phyloP scores from a whole-genome alignment of 768 basidiomycete genomes.

The Hydnum rufescens region DNA sequence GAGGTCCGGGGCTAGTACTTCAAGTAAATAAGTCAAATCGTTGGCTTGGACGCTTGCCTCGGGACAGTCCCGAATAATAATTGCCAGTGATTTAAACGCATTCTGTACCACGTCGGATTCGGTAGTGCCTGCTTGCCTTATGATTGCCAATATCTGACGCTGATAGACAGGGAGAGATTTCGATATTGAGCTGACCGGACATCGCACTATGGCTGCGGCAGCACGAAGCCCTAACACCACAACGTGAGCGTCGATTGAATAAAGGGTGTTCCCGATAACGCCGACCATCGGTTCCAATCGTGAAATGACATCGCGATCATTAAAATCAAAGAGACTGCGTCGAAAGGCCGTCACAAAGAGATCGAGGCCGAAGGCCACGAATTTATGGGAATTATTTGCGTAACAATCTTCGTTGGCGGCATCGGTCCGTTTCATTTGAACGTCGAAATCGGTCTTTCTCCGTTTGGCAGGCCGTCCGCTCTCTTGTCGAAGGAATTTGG shows the following conservation, averaged over 20 bases:
- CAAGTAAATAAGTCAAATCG: slow-evolving; percentile 72
- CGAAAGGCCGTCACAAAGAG: slow-evolving; percentile 75
- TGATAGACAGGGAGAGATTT: slow-evolving; percentile 68
- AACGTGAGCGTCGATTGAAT: slow-evolving; percentile 60
- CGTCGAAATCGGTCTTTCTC: slow-evolving; percentile 33
- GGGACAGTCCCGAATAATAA: slow-evolving; percentile 77
- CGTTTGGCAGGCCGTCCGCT: slow-evolving; percentile 13
- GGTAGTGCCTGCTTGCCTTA: slow-evolving; percentile 64
- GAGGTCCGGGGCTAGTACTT: slow-evolving; percentile 70
- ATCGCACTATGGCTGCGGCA: slow-evolving; percentile 60
- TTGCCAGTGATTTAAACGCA: slow-evolving; percentile 69
- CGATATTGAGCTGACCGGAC: slow-evolving; percentile 55
- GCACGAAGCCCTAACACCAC: slow-evolving; percentile 59
- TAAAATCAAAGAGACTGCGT: slow-evolving; percentile 70
- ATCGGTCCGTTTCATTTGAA: slow-evolving; percentile 56
- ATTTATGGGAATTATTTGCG: slow-evolving; percentile 57
- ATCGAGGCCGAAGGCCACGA: slow-evolving; percentile 81
- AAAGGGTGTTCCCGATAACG: slow-evolving; percentile 80
- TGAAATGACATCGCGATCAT: slow-evolving; percentile 48
- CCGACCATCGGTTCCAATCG: slow-evolving; percentile 74
- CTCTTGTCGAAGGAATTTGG: slow-evolving; percentile 56
- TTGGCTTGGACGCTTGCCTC: slow-evolving; percentile 67
- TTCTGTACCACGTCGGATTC: slow-evolving; percentile 82
- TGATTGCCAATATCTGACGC: slow-evolving; percentile 62
- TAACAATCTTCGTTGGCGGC: slow-evolving; percentile 44